phyloP scores from a whole-genome alignment of 225 moss, liverwort and hornwort species.

The Polytrichum formosum region DNA sequence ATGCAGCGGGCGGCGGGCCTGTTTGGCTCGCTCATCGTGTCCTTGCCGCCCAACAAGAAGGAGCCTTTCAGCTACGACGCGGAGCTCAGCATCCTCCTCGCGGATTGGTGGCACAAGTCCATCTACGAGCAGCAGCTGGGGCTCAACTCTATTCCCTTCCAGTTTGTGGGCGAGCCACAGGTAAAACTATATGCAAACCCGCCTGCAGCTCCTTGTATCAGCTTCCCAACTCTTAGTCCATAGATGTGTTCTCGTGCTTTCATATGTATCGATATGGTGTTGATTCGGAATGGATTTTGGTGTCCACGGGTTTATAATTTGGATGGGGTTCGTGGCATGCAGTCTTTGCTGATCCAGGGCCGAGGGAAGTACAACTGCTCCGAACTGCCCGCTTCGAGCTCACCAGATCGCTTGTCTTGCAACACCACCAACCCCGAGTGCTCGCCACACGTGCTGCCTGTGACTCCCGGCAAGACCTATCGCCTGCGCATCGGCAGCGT shows the following conservation, averaged over 20 bases:
- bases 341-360: constrained; percentile 41
- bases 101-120: constrained; percentile 62
- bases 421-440: constrained; percentile 31
- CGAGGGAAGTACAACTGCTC: constrained; percentile 35
- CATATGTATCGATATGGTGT: neutral
- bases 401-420: constrained; percentile 23
- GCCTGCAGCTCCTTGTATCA: neutral
- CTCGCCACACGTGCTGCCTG: constrained; percentile 27
- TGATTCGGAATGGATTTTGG: neutral
- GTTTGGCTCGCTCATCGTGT: constrained; percentile 46
- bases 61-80: constrained; percentile 48
- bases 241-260: too few relatives aligned
- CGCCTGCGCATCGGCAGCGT: constrained; percentile 42
- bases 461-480: constrained; percentile 33
- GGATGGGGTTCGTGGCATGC: constrained; percentile 8
- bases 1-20: constrained; percentile 52
- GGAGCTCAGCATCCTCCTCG: constrained; percentile 45
- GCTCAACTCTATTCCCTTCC: constrained; percentile 32
- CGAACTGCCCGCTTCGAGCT: constrained; percentile 10
- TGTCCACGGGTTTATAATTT: neutral
- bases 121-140: constrained; percentile 51
- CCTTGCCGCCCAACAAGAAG: constrained; percentile 14
- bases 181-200: neutral
- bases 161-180: constrained; percentile 51
- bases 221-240: neutral